Base-by-base conservation (phyloP, 2,329 filamentous ascomycete species). In the Pseudogymnoascus sp. region DNA sequence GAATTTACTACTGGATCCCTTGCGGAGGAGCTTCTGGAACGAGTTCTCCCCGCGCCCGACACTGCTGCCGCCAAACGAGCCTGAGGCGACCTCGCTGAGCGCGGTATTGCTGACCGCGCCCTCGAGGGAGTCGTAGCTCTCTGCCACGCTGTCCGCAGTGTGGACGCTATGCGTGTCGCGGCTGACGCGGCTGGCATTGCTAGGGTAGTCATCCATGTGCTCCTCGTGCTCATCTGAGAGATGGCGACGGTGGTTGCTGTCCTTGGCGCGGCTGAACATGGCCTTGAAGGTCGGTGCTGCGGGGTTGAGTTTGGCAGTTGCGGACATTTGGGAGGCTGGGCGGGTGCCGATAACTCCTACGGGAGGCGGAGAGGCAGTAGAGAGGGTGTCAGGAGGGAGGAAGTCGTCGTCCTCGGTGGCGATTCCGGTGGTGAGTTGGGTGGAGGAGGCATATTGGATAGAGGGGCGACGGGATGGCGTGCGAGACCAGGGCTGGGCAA, bases 231-330 rank as follows among this genome's bases (percentile, higher is more conserved):
- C 47, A 10, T 54, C 47, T 11, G n/a, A 17, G 29, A 5, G 9
- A 9, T 54, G 47, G 29, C 47, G 47, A 21, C 47, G 47, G 5
- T 54, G 47, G 2, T 4, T 17, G 26, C 13, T 54, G 9, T 54
- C 67, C 64, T 76, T 78, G 31, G 72, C 60, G 4, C 80, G 78
- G 68, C 85, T 83, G 63, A 94, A 84, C 37, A 86, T 82, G 8
- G 82, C 86, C 74, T 88, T 93, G 72, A 97, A 97, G 0, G 88
- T 90, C 7, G 92, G 92, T 0, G 93, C 94, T 5, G 90, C 84
- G 6, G 94, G 94, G 69, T 99, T 97, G 29, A 97, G 80, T 69
- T 73, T 72, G 60, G 75, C 76, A 73, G 85, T 73, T 71, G 86
- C 77, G 72, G 85, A 73, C 71, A 86, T 77, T 69, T 79, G 78